Evolutionary conservation across 2,329 filamentous ascomycete genomes (phyloP).

Genomic region (Kalmusia sp.): DNA sequence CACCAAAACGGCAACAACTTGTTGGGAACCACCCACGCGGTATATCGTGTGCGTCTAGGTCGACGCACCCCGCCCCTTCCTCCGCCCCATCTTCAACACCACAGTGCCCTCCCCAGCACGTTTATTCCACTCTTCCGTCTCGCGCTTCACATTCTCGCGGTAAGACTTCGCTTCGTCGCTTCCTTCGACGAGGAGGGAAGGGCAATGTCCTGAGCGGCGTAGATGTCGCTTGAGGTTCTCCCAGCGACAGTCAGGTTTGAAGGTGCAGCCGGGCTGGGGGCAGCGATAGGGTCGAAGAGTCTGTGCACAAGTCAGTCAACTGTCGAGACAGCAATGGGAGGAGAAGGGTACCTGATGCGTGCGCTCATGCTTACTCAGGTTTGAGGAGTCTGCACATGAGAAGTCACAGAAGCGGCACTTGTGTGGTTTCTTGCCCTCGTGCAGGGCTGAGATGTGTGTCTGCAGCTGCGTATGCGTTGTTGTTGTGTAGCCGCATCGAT

Average conservation of each 20-base stretch:
- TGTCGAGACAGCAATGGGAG: no score
- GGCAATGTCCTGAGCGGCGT: conserved; percentile 43
- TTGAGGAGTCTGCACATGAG: conserved; percentile 45
- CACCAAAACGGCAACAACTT: no score
- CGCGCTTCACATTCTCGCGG: conserved; percentile 36
- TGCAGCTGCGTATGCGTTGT: conserved; percentile 49
- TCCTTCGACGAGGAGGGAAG: conserved; percentile 40
- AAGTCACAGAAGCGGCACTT: conserved; percentile 49
- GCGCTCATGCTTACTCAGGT: conserved; percentile 47
- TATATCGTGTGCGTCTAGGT: no score
- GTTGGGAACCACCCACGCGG: no score
- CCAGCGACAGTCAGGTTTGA: conserved; percentile 49
- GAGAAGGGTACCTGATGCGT: conserved; percentile 39
- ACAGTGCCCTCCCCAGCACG: conserved; percentile 32
- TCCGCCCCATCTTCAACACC: conserved; percentile 23
- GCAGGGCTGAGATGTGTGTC: conserved; percentile 46
- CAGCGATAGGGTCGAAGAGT: conserved; percentile 46
- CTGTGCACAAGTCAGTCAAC: conserved; percentile 19
- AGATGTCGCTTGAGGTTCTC: conserved; percentile 49
- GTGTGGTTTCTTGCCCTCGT: conserved; percentile 45
- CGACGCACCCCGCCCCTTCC: conserved; percentile 22
- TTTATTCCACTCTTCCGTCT: conserved; percentile 44
- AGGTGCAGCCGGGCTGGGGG: conserved; percentile 44
- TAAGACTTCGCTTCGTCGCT: conserved; percentile 44
- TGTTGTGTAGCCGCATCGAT: conserved; percentile 45